These are phyloP conservation scores for Rubus parviflorus DNA, from an alignment of 306 rosid genomes.

Conservation along the genomic window DNA sequence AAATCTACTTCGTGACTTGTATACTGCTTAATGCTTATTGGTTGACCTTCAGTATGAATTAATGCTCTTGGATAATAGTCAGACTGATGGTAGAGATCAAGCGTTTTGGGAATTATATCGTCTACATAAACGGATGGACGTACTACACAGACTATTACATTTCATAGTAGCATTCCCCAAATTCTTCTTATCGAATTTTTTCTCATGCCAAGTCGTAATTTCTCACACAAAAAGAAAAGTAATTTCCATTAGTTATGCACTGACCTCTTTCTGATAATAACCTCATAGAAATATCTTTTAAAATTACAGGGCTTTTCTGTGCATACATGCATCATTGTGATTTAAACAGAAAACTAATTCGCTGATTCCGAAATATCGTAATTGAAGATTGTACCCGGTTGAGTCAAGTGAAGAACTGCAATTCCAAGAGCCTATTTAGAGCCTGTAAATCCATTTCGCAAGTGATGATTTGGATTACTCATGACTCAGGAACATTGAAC, in stretches of 20 bases:
- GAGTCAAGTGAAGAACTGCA: too few species aligned
- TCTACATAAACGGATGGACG: background rate
- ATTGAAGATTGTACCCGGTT: too few species aligned
- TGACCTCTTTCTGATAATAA: background rate
- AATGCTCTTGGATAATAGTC: background rate
- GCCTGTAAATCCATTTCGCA: too few species aligned
- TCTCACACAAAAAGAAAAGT: background rate
- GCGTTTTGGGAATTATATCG: too few species aligned
- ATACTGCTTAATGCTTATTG: background rate
- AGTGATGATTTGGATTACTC: too few species aligned
- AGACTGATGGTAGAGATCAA: background rate
- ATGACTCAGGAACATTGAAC: too few species aligned
- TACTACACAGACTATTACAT: background rate
- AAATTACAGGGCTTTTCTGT: background rate
- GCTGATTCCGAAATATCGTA: conserved; percentile 19
- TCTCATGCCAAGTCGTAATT: background rate
- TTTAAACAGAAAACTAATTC: conserved; percentile 24
- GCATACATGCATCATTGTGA: background rate
- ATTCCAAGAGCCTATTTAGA: too few species aligned
- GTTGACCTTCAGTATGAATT: background rate
- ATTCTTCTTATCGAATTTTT: background rate
- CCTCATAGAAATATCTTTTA: background rate
- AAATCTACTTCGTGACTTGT: background rate
- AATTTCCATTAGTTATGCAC: background rate
- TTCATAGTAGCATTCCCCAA: background rate